A percentile compares a stretch with the other conserved stretches of the same genome.
Evolutionary conservation across 805 yeast genomes (phyloP).

Genomic region (Saturnispora sanitii): DNA sequence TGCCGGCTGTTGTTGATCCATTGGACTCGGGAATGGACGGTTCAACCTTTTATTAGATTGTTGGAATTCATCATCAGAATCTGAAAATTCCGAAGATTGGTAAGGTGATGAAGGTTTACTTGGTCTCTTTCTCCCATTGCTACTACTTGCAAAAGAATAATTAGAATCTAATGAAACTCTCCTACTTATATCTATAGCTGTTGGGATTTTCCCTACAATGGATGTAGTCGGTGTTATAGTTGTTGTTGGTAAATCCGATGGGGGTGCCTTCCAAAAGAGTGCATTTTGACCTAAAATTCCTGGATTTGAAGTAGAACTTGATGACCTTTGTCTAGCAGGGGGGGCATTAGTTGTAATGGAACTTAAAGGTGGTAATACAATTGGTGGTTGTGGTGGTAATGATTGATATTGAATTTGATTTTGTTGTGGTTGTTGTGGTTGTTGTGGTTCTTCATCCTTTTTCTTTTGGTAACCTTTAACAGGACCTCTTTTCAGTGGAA

Average conservation of each 20-base stretch:
- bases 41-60: slow-evolving; percentile 12
- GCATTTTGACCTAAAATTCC: slow-evolving; percentile 13
- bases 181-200: too few species aligned
- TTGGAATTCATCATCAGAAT: slow-evolving; percentile 27
- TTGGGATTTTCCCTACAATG: neutral
- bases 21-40: slow-evolving; percentile 2
- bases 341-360: neutral
- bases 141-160: slow-evolving; percentile 28
- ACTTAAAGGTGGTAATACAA: slow-evolving; percentile 22
- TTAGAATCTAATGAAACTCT: slow-evolving; percentile 42
- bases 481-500: slow-evolving; percentile 74
- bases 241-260: slow-evolving; percentile 27
- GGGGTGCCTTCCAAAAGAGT: slow-evolving; percentile 52
- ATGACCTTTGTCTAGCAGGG: slow-evolving; percentile 13
- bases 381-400: slow-evolving; percentile 7
- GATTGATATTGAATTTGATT: neutral
- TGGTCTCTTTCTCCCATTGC: slow-evolving; percentile 2
- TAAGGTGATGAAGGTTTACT: slow-evolving; percentile 1
- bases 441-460: slow-evolving; percentile 1
- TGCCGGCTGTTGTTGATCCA: slow-evolving; percentile 2
- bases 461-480: slow-evolving; percentile 47
- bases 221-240: slow-evolving; percentile 9
- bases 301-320: slow-evolving; percentile 12
- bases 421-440: slow-evolving; percentile 1
- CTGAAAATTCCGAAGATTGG: slow-evolving; percentile 20